Evolutionary conservation across 148 eudicot genomes (phyloP).

Genomic region (Amaranthus hypochondriacus): DNA sequence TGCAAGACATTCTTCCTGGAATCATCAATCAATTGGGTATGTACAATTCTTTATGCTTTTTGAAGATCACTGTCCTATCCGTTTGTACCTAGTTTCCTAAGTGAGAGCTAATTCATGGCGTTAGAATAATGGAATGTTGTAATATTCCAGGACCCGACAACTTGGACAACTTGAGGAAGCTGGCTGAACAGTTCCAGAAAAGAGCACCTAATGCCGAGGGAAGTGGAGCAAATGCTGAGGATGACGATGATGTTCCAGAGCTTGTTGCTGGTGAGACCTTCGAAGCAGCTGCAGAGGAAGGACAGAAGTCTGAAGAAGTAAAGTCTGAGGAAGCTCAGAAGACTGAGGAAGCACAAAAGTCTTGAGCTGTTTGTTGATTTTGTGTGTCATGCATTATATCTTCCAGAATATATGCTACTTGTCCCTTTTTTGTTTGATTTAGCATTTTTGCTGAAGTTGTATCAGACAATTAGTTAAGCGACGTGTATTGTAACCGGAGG

Average conservation of each 20-base stretch:
- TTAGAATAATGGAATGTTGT: neutral
- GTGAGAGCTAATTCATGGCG: neutral
- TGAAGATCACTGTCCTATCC: neutral
- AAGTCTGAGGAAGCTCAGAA: too few relatives aligned
- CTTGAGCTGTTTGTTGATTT: conserved; percentile 23
- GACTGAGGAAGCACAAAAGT: conserved; percentile 13
- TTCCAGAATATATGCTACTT: conserved; percentile 16
- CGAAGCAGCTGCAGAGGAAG: conserved; percentile 89
- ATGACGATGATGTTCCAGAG: conserved; percentile 90
- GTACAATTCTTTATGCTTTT: conserved; percentile 1
- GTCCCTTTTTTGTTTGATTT: conserved; percentile 18
- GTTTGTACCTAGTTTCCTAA: neutral
- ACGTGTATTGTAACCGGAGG: conserved; percentile 31
- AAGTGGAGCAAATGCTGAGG: conserved; percentile 39
- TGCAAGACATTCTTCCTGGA: conserved; percentile 88
- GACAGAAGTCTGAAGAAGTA: conserved; percentile 1
- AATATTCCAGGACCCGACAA: conserved; percentile 71
- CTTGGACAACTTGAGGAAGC: conserved; percentile 78
- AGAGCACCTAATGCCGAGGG: conserved; percentile 43
- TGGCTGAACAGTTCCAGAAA: conserved; percentile 76
- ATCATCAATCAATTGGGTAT: conserved; percentile 83
- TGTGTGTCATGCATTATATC: conserved; percentile 21
- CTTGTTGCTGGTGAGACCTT: conserved; percentile 92
- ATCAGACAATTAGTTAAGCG: conserved; percentile 22
- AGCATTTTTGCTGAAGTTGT: conserved; percentile 25